These are phyloP conservation scores for Tricholoma terreum DNA, from an alignment of 768 basidiomycete genomes.

Conservation along the genomic window DNA sequence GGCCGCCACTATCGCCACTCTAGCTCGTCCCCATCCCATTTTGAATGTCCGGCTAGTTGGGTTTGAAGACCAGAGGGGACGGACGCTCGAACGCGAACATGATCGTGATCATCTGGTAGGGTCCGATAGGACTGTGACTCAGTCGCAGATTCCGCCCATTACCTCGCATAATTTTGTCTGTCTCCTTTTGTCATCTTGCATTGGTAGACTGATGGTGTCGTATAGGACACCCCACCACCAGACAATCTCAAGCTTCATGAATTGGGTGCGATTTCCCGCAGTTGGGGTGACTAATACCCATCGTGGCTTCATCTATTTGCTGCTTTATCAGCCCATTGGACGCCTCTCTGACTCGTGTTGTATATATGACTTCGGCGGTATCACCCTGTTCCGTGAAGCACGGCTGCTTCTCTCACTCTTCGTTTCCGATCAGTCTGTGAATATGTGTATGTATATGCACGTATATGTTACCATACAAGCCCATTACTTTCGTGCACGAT, in stretches of 20 bases:
- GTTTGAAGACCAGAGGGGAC: slow-evolving; percentile 1
- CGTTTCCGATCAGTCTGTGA: no score
- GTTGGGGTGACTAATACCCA: background rate
- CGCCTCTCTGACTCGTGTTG: no score
- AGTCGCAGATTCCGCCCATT: background rate
- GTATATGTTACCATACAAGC: no score
- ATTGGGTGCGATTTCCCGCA: background rate
- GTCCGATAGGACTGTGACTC: background rate
- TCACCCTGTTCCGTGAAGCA: no score
- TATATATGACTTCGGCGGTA: no score
- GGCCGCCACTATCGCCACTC: background rate
- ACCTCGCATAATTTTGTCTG: background rate
- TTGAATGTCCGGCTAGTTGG: slow-evolving; percentile 19
- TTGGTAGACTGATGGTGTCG: background rate
- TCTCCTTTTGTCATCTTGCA: no score
- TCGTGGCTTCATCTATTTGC: background rate
- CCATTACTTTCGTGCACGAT: no score
- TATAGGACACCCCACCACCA: background rate
- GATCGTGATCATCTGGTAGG: background rate
- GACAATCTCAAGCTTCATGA: background rate
- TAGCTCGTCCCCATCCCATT: slow-evolving; percentile 12
- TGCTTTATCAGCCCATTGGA: background rate
- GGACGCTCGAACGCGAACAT: background rate
- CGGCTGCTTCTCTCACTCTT: no score
- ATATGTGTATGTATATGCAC: no score